phyloP scores from a whole-genome alignment of 805 yeast species.

The Teunomyces atbi region DNA sequence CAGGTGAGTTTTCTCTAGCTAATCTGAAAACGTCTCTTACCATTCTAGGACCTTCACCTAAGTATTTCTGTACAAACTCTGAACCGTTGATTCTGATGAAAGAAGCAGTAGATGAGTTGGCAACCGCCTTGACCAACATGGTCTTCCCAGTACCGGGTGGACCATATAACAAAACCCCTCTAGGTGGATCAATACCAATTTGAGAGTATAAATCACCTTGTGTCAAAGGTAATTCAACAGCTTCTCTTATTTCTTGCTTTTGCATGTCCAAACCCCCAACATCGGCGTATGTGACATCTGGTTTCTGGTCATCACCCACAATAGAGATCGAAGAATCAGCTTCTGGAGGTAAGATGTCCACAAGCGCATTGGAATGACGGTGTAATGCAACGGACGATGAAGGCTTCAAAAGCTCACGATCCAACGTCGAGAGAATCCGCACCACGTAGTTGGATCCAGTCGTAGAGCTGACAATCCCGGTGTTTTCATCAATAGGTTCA shows the following conservation, averaged over 20 bases:
- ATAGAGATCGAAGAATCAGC: conserved; percentile 96
- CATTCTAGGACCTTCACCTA: conserved; percentile 99
- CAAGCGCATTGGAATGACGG: conserved; percentile 97
- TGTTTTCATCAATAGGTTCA: conserved; percentile 94
- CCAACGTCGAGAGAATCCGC: conserved; percentile 88
- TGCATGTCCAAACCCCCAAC: conserved; percentile 99
- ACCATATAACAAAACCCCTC: conserved; percentile 97
- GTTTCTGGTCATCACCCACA: conserved; percentile 90
- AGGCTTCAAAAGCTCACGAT: conserved; percentile 90
- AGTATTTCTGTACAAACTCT: conserved; percentile 95
- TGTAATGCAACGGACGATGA: conserved; percentile 95
- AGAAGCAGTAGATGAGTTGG: conserved; percentile 92
- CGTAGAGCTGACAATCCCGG: conserved; percentile 95
- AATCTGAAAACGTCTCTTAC: conserved; percentile 96
- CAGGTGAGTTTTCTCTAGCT: conserved; percentile 96
- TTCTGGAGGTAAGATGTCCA: conserved; percentile 97
- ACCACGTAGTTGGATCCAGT: conserved; percentile 98
- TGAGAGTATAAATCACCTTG: conserved; percentile 95
- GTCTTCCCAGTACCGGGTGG: conserved; percentile 99
- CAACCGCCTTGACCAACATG: conserved; percentile 98
- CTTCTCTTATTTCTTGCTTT: conserved; percentile 97
- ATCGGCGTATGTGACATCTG: conserved; percentile 91
- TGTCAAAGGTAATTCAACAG: conserved; percentile 93
- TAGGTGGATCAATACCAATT: conserved; percentile 98
- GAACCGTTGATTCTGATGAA: conserved; percentile 97